A percentile compares a stretch with the other conserved stretches of the same genome.
Conservation (phyloP, 495 filamentous ascomycete genomes). For the Penicillium roqueforti region DNA sequence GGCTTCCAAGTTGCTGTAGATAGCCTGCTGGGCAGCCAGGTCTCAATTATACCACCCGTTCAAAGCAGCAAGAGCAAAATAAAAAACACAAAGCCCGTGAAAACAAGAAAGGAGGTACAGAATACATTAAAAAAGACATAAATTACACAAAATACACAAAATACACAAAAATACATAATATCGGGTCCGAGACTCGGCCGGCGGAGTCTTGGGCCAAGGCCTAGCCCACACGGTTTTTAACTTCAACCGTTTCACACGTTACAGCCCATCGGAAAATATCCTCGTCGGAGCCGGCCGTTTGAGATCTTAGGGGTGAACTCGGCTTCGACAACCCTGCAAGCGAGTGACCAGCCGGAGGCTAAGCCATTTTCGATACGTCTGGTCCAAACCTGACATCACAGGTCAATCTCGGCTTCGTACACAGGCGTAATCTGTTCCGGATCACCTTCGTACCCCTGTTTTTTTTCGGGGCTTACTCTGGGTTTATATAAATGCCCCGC, state of each 20-base stretch:
- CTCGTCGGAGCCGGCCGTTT: constrained; percentile 34
- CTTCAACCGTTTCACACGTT: constrained; percentile 18
- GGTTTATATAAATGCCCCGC: constrained; percentile 16
- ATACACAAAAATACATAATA: not conserved
- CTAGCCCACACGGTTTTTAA: constrained; percentile 8
- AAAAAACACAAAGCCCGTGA: not conserved
- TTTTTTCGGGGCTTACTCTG: constrained; percentile 1
- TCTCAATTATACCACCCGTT: too few species aligned
- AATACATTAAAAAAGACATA: too few species aligned
- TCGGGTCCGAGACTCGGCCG: constrained; percentile 38
- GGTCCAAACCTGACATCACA: constrained; percentile 18
- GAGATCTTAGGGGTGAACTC: constrained; percentile 32
- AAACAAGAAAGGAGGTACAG: not conserved
- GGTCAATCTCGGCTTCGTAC: constrained; percentile 16
- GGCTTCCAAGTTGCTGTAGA: too few species aligned
- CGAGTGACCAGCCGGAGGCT: constrained; percentile 1
- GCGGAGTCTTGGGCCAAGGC: constrained; percentile 7
- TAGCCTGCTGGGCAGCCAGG: too few species aligned
- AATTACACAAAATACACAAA: not conserved
- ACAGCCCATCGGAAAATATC: constrained; percentile 1
- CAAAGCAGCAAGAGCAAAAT: not conserved
- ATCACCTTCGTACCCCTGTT: constrained; percentile 9
- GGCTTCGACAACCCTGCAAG: constrained; percentile 22
- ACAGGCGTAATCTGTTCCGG: constrained; percentile 16
- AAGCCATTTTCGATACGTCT: not conserved